phyloP scores from a whole-genome alignment of 257 asterid species.

The Solanum dulcamara region DNA sequence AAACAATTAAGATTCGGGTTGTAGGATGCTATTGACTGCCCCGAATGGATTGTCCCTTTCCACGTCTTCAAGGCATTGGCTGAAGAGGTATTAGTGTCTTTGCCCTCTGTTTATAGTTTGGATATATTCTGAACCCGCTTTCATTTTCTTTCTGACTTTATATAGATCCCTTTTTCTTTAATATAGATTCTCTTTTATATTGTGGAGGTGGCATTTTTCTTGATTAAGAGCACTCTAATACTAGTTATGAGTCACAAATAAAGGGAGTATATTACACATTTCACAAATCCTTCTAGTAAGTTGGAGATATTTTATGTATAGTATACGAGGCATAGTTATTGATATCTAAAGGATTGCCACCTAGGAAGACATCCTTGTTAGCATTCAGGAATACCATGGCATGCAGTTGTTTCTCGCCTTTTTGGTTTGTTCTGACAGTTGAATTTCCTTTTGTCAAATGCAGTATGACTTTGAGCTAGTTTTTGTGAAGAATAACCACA shows the following conservation, averaged over 20 bases:
- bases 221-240: not conserved
- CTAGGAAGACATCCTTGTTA: not conserved
- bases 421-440: not conserved
- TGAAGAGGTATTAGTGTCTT: conserved; percentile 57
- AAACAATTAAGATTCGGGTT: not conserved
- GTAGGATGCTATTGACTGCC: conserved; percentile 98
- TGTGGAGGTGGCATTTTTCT: not conserved
- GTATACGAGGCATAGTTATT: not conserved
- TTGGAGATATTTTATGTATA: not conserved
- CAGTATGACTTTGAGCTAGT: conserved; percentile 82
- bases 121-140: not conserved
- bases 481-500: conserved; percentile 63
- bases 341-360: not conserved
- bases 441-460: conserved; percentile 1
- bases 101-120: not conserved
- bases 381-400: not conserved
- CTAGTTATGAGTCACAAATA: not conserved
- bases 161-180: not conserved
- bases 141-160: not conserved
- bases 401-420: not conserved
- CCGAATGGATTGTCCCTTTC: conserved; percentile 95
- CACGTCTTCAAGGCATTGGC: conserved; percentile 78
- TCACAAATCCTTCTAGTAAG: not conserved
- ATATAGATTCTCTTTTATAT: not conserved
- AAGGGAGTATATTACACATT: not conserved